These are phyloP conservation scores for Neocucurbitaria cava DNA, from an alignment of 2,329 filamentous ascomycete genomes.

Conservation along the genomic window DNA sequence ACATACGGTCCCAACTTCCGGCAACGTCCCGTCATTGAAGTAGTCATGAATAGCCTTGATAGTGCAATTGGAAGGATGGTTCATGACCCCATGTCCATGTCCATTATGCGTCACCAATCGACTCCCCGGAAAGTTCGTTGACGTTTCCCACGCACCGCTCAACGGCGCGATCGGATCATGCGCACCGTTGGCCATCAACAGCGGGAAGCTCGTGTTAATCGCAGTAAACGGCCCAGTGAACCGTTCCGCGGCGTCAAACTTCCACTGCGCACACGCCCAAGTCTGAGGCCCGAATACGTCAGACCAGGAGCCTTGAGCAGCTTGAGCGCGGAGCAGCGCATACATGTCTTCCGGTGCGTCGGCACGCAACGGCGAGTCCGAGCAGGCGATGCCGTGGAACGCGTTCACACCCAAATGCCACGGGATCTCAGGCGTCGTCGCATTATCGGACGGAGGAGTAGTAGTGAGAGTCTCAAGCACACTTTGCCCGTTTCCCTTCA, in stretches of 20 bases:
- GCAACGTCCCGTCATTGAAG: conserved; percentile 20
- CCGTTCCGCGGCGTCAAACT: conserved; percentile 20
- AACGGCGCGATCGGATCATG: conserved; percentile 26
- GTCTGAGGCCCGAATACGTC: conserved; percentile 14
- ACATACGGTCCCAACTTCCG: conserved; percentile 16
- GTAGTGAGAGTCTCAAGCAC: not conserved
- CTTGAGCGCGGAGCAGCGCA: conserved; percentile 12
- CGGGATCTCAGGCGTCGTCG: conserved; percentile 10
- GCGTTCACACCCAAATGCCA: conserved; percentile 14
- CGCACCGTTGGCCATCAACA: conserved; percentile 21
- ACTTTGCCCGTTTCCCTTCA: conserved; percentile 10
- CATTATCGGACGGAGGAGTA: not conserved
- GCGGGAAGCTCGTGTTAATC: conserved; percentile 21
- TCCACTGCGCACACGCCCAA: conserved; percentile 26
- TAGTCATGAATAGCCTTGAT: conserved; percentile 15
- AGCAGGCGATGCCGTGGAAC: conserved; percentile 20
- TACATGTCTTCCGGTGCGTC: conserved; percentile 17
- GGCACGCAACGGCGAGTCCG: conserved; percentile 17
- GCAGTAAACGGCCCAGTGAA: conserved; percentile 15
- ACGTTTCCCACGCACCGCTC: conserved; percentile 20
- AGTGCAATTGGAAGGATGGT: conserved; percentile 16
- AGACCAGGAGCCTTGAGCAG: conserved; percentile 13
- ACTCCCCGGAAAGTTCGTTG: conserved; percentile 17
- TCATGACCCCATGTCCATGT: conserved; percentile 12
- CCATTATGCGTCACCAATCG: conserved; percentile 21